phyloP scores from a whole-genome alignment of 2,329 filamentous ascomycete genomes.

The Cladosporium velox region DNA sequence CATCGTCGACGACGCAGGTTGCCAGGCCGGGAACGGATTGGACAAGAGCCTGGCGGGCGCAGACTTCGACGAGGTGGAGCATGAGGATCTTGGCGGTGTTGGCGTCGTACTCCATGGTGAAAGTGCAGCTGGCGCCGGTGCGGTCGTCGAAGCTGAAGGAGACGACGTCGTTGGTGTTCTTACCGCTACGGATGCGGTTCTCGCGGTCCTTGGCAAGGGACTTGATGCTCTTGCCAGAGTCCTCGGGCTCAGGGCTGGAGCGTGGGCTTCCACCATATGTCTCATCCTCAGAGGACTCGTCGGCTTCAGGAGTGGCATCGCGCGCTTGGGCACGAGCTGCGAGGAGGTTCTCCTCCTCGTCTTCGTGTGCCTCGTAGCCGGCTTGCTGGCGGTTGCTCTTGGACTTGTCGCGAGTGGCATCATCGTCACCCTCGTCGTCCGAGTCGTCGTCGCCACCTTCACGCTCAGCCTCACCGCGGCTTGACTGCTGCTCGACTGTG shows the following conservation, averaged over 20 bases:
- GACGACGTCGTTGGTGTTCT: slow-evolving; percentile 64
- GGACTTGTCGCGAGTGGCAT: slow-evolving; percentile 69
- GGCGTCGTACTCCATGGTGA: slow-evolving; percentile 80
- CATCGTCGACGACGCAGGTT: slow-evolving; percentile 66
- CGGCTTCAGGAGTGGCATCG: slow-evolving; percentile 59
- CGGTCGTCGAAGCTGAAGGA: slow-evolving; percentile 78
- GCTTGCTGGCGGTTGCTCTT: slow-evolving; percentile 76
- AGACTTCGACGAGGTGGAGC: slow-evolving; percentile 83
- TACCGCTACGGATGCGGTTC: slow-evolving; percentile 62
- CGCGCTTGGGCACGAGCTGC: slow-evolving; percentile 64
- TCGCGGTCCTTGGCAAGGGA: slow-evolving; percentile 54
- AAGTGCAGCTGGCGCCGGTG: slow-evolving; percentile 71
- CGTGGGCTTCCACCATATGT: slow-evolving; percentile 51
- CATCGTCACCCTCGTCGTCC: slow-evolving; percentile 56
- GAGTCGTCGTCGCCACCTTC: slow-evolving; percentile 69
- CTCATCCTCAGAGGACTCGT: slow-evolving; percentile 62
- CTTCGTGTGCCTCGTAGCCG: slow-evolving; percentile 87
- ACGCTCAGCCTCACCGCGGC: slow-evolving; percentile 47
- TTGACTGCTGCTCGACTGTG: slow-evolving; percentile 52
- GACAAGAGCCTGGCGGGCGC: slow-evolving; percentile 75
- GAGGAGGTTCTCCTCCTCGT: slow-evolving; percentile 83
- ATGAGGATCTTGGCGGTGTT: slow-evolving; percentile 87
- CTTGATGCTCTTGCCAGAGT: slow-evolving; percentile 44
- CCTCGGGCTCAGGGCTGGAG: slow-evolving; percentile 39
- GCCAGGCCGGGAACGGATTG: slow-evolving; percentile 81